These are phyloP conservation scores for Hirsutella thompsonii DNA, from an alignment of 2,329 filamentous ascomycete genomes.

Conservation along the genomic window DNA sequence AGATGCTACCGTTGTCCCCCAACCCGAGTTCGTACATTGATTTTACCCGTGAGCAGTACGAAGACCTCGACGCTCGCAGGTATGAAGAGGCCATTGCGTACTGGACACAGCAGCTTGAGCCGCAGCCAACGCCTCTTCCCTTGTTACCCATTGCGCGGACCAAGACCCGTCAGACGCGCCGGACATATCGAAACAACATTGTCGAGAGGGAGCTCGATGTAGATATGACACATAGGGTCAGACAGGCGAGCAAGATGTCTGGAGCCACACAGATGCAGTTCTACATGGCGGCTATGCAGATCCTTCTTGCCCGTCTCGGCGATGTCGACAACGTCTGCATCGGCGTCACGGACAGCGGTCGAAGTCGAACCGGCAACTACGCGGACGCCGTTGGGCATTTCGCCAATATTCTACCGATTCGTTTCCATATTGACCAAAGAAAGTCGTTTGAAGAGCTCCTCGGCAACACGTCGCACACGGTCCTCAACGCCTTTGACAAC, in stretches of 20 bases:
- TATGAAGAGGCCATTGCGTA: not conserved
- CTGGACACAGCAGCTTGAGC: not conserved
- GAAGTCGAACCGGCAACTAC: conserved; percentile 7
- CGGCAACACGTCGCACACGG: conserved; percentile 11
- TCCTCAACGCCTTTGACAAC: conserved; percentile 17
- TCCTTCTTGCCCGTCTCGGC: conserved; percentile 12
- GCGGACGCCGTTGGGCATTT: conserved; percentile 25
- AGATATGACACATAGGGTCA: conserved; percentile 3
- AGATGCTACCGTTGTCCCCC: conserved; percentile 4
- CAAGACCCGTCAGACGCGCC: not conserved
- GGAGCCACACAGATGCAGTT: conserved; percentile 28
- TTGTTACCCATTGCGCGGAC: not conserved
- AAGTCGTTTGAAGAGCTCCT: conserved; percentile 11
- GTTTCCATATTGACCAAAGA: conserved; percentile 13
- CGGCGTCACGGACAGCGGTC: conserved; percentile 26
- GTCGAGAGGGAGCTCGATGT: conserved; percentile 2
- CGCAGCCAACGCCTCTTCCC: not conserved
- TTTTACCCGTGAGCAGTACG: conserved; percentile 2
- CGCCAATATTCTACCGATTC: conserved; percentile 30
- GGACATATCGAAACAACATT: conserved; percentile 1
- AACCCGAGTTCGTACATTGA: not conserved
- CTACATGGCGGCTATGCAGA: conserved; percentile 27
- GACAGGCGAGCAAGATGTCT: conserved; percentile 7
- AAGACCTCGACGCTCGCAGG: not conserved
- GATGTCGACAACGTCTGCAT: conserved; percentile 27